Evolutionary conservation across 78 protist species (phyloP), one percentile per base, ranked within the genome.

Genomic region (Dictyostelium brefeldianum): DNA sequence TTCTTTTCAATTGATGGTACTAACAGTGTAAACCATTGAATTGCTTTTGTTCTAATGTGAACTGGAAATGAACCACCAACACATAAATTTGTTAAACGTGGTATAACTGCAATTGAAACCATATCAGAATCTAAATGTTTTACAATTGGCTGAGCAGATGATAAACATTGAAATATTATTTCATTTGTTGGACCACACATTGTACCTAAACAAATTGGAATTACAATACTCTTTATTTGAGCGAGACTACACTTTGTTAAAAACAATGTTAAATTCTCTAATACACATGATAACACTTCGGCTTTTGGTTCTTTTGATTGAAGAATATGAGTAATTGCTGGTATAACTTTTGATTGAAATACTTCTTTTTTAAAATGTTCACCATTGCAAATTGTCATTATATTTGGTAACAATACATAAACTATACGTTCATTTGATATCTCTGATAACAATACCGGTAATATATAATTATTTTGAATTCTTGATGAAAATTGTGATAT

Each of bases 151-250:
- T 74, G 93, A 8, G n/a, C 62, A 17, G 6, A 29, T 17, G 50
- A 22, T 20, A 87, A 17, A 31, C 80, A 87, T 50, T 87, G 93
- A 56, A 77, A 87, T 3, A 87, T 87, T 27, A 87, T 64, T 77
- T 87, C 93, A 75, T 80, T 81, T 2, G 93, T 87, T 47, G 93
- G 93, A 27, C 93, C 93, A 77, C 93, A 87, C 15, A 87, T 11
- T 12, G 93, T 64, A 20, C 93, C 93, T 10, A 87, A 78, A 14
- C 78, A 31, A 20, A 87, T 57, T 1, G 93, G 93, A 25, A 87
- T 0, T 9, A 74, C 22, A n/a, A 31, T 41, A 18, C 43, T 64
- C 67, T 77, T 87, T 12, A 87, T 73, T 15, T 56, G 41, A 10
- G 64, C 93, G 14, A 59, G 20, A 3, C 65, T 64, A 11, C 78